phyloP scores from a whole-genome alignment of 768 basidiomycete genomes.

The Suillus spraguei region DNA sequence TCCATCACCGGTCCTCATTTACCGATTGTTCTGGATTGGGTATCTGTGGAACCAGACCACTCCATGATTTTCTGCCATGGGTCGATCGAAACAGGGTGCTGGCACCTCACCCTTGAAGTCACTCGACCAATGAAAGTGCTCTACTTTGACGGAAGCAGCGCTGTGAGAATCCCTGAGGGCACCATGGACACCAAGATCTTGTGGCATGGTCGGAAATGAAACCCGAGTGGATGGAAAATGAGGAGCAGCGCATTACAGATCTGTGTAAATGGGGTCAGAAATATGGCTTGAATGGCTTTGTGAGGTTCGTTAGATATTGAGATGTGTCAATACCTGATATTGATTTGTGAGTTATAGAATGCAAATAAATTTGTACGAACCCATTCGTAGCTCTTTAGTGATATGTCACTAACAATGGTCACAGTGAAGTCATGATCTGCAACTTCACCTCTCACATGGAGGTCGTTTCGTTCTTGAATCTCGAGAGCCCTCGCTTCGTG shows the following conservation, averaged over 20 bases:
- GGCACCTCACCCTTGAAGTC: conserved; percentile 32
- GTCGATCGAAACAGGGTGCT: conserved; percentile 19
- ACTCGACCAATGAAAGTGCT: conserved; percentile 31
- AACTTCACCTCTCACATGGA: conserved; percentile 44
- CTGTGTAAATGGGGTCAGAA: conserved; percentile 37
- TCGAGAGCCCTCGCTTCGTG: conserved; percentile 16
- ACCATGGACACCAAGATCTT: conserved; percentile 40
- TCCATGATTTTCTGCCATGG: conserved; percentile 37
- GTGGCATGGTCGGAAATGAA: conserved; percentile 31
- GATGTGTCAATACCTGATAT: not conserved
- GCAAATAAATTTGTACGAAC: conserved; percentile 51
- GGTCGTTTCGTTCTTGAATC: conserved; percentile 40
- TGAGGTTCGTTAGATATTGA: conserved; percentile 22
- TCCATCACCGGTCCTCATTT: conserved; percentile 15
- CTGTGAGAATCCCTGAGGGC: conserved; percentile 32
- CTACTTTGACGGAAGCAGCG: conserved; percentile 36
- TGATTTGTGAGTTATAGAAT: conserved; percentile 32
- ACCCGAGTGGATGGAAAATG: conserved; percentile 21
- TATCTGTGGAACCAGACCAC: conserved; percentile 38
- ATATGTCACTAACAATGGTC: not conserved
- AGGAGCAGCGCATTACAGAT: conserved; percentile 28
- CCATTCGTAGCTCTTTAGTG: not conserved
- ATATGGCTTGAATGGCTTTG: conserved; percentile 36
- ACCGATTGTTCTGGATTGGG: conserved; percentile 27
- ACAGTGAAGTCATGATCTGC: conserved; percentile 51